These are phyloP conservation scores for Xylaria nigripes DNA, from an alignment of 495 filamentous ascomycete genomes.

Conservation along the genomic window DNA sequence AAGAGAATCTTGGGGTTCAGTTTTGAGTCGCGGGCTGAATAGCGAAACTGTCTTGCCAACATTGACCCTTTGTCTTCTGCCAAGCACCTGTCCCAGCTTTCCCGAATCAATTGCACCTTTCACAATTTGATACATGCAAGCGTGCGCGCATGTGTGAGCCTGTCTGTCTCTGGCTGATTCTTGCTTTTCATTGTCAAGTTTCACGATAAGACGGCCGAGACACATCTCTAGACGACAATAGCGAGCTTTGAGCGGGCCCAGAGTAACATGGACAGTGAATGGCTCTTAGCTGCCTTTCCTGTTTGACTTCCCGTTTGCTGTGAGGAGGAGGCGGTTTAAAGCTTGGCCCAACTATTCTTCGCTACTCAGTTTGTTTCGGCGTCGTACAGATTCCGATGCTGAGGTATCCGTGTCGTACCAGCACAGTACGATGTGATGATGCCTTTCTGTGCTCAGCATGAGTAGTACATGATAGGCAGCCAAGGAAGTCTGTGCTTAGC, in stretches of 20 bases:
- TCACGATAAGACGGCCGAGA: background rate
- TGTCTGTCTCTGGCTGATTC: background rate
- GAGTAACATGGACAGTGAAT: background rate
- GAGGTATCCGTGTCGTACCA: slow-evolving; percentile 6
- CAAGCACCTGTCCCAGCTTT: background rate
- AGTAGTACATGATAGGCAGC: background rate
- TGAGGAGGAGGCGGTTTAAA: background rate
- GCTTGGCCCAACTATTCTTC: background rate
- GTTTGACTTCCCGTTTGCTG: background rate
- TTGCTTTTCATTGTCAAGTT: background rate
- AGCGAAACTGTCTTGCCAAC: background rate
- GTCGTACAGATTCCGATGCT: background rate
- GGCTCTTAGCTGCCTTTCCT: background rate
- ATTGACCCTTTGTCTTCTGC: background rate
- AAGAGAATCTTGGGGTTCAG: background rate
- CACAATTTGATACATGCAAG: background rate
- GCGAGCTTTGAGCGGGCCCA: background rate
- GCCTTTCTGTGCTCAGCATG: background rate
- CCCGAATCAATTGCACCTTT: background rate
- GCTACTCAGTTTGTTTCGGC: background rate
- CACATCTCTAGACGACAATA: background rate
- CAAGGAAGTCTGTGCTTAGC: background rate
- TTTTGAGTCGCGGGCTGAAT: slow-evolving; percentile 1
- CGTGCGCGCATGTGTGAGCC: background rate
- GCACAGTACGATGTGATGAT: background rate